A percentile compares a stretch with the other conserved stretches of the same genome.
Evolutionary conservation across 768 basidiomycete species (phyloP).

Genomic region (Russula vinacea): DNA sequence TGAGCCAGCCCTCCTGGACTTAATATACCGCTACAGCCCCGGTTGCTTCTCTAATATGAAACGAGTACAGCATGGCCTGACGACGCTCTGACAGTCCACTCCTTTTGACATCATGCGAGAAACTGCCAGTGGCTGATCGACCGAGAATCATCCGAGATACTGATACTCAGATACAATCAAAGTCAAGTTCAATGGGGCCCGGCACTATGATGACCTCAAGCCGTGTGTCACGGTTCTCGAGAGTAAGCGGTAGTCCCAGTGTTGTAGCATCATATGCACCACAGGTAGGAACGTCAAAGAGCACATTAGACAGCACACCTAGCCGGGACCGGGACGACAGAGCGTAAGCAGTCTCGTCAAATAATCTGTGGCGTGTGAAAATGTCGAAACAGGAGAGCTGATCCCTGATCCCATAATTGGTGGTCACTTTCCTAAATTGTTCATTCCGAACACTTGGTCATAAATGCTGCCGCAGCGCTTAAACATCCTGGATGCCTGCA

Average conservation of each 20-base stretch:
- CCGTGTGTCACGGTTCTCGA: constrained; percentile 7
- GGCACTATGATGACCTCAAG: background rate
- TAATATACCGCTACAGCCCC: constrained; percentile 5
- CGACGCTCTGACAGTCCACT: background rate
- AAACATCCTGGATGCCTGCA: background rate
- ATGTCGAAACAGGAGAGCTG: background rate
- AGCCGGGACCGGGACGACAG: background rate
- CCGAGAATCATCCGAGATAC: background rate
- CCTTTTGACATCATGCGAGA: background rate
- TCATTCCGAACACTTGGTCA: constrained; percentile 19
- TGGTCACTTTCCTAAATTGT: background rate
- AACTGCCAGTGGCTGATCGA: background rate
- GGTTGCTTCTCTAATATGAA: constrained; percentile 10
- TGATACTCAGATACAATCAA: too few species aligned
- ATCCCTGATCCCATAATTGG: background rate
- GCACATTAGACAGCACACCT: background rate
- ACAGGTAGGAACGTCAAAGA: background rate
- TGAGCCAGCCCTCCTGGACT: background rate
- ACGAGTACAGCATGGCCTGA: background rate
- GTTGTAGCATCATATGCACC: background rate
- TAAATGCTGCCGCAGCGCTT: background rate
- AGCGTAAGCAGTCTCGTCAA: constrained; percentile 7
- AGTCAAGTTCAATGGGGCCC: too few species aligned
- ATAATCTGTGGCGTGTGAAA: constrained; percentile 6
- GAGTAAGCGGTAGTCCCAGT: background rate